phyloP scores from a whole-genome alignment of 2,329 filamentous ascomycete species.

The Pseudogymnoascus sp. region DNA sequence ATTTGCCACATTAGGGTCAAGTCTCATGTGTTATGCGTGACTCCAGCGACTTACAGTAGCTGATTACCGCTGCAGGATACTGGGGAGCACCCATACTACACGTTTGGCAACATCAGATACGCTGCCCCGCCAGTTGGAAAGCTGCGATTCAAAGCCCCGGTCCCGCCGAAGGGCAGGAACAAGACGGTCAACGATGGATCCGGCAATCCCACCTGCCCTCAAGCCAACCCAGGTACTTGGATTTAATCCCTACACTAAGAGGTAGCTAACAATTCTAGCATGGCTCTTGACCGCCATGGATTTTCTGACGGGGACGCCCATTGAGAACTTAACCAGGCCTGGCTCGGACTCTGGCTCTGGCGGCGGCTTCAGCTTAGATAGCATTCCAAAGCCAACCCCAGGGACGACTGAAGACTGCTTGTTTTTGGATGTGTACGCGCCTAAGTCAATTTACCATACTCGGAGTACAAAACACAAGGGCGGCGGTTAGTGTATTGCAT shows the following conservation, averaged over 20 bases:
- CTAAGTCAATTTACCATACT: slow-evolving; percentile 31
- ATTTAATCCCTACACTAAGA: not conserved
- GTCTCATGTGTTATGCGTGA: not conserved
- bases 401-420: slow-evolving; percentile 37
- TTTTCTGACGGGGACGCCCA: slow-evolving; percentile 13
- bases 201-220: slow-evolving; percentile 29
- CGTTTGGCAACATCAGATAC: slow-evolving; percentile 38
- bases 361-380: slow-evolving; percentile 12
- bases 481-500: slow-evolving; percentile 16
- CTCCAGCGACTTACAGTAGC: not conserved
- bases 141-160: slow-evolving; percentile 37
- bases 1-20: not conserved
- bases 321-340: not conserved
- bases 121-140: slow-evolving; percentile 36
- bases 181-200: slow-evolving; percentile 29
- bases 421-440: slow-evolving; percentile 40
- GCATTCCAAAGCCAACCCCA: slow-evolving; percentile 14
- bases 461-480: not conserved
- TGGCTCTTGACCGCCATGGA: slow-evolving; percentile 23
- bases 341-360: not conserved
- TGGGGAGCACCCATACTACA: slow-evolving; percentile 28
- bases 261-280: not conserved
- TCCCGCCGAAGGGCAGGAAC: slow-evolving; percentile 26
- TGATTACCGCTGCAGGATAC: slow-evolving; percentile 19
- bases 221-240: slow-evolving; percentile 23